Evolutionary conservation across 805 yeast species (phyloP), one percentile per base, ranked within the genome.

Genomic region (Candida coquimbonensis): DNA sequence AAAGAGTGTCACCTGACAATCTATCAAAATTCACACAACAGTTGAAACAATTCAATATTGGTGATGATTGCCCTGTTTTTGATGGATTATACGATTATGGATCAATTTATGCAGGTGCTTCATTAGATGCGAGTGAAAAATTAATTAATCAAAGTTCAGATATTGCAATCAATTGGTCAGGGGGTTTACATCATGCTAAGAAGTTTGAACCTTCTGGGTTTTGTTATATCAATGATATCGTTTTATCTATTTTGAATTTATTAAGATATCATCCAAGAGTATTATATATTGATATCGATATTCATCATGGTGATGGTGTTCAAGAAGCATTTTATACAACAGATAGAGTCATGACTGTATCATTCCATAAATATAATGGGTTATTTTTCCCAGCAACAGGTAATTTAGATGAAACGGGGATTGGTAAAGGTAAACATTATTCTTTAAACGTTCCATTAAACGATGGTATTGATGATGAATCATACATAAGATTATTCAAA

Each of bases 301-400:
- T 88, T 24, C 96, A 88, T 61, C 96, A 88, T 60, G 96, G 96
- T 31, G 96, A 88, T 63, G 96, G 96, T 50, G 96, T 88, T 5
- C 95, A 89, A 62, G 96, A 89, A 63, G 96, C 96, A 1, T 88
- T 88, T 57, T 89, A 88, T 62, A 79, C 95, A 31, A 86, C 96
- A 1, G 96, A 89, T 64, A 69, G 96, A 39, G 96, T 88, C 34
- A 87, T 85, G 87, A 87, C 96, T 2, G 77, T 84, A 46, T 85
- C 95, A 7, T 87, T 88, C 69, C 96, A 88, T 68, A 89, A 89
- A 62, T 89, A 87, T 53, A 45, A 45, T 14, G 96, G 96, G 24
- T 93, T 85, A 63, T 88, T 86, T 60, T 88, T 88, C 73, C 96
- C 96, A 2, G 96, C 95, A 42, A 88, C 96, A 0, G 96, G 96